phyloP scores from a whole-genome alignment of 148 eudicot species.

The Rhododendron ferrugineum region DNA sequence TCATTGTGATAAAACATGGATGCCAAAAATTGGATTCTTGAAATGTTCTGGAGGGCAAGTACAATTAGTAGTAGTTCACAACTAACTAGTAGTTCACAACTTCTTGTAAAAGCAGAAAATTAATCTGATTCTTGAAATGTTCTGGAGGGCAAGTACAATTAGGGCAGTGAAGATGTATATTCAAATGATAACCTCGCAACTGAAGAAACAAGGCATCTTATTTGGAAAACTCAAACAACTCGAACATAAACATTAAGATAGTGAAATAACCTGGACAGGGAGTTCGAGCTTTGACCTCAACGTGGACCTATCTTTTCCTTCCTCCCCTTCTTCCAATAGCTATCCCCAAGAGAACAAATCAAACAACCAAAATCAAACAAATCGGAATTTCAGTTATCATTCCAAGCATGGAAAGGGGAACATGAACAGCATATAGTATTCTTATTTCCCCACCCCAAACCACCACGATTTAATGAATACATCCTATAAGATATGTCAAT shows the following conservation, averaged over 20 bases:
- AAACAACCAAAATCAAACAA: neutral
- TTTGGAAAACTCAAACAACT: neutral
- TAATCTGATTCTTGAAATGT: neutral
- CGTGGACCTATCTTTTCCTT: conserved; percentile 73
- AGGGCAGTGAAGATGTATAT: neutral
- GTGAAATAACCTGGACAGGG: conserved; percentile 77
- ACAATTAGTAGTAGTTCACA: neutral
- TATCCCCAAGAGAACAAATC: conserved; percentile 18
- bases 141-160: neutral
- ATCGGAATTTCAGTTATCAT: neutral
- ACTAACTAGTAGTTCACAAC: neutral
- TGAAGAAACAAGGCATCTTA: neutral
- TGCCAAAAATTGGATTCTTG: neutral
- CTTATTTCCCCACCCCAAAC: no score
- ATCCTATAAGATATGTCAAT: neutral
- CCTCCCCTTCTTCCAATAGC: conserved; percentile 93
- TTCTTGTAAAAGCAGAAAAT: neutral
- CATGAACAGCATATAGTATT: neutral
- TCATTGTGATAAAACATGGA: neutral
- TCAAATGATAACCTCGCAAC: neutral
- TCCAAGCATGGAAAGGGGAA: neutral
- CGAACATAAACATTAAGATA: neutral
- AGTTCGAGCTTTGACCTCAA: conserved; percentile 90
- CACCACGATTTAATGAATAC: no score
- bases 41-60: neutral